Conservation (phyloP, 352 stramenopile species). For the Pythium phragmitis region DNA sequence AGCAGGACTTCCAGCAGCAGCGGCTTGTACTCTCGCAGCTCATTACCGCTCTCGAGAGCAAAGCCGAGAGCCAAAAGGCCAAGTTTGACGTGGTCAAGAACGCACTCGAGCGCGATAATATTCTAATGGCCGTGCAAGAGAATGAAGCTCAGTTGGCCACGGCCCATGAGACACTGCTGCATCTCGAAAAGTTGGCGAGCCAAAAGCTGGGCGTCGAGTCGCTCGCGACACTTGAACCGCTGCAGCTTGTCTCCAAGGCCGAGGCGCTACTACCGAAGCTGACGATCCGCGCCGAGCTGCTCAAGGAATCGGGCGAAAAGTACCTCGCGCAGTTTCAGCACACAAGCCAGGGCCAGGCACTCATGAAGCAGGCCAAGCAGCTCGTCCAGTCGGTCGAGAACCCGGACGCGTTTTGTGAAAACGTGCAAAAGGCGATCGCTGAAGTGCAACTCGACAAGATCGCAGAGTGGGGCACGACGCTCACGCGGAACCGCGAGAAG, state of each 20-base stretch:
- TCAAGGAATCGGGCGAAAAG: constrained; percentile 67
- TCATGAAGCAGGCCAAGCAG: constrained; percentile 69
- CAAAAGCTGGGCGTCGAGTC: constrained; percentile 58
- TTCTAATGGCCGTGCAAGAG: constrained; percentile 53
- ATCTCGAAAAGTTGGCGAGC: constrained; percentile 61
- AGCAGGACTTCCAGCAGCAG: constrained; percentile 32
- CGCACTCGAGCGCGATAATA: constrained; percentile 37
- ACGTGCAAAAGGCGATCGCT: constrained; percentile 66
- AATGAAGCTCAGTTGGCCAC: constrained; percentile 60
- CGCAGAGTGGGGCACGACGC: constrained; percentile 56
- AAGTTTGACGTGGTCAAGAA: constrained; percentile 41
- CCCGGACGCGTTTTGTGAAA: constrained; percentile 65
- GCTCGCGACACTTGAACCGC: constrained; percentile 54
- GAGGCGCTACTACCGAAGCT: constrained; percentile 66
- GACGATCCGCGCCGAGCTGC: constrained; percentile 43
- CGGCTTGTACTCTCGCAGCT: constrained; percentile 62
- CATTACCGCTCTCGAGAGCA: constrained; percentile 56
- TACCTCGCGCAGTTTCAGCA: constrained; percentile 73
- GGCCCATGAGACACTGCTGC: constrained; percentile 50
- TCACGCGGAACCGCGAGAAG: constrained; percentile 63
- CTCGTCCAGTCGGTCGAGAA: constrained; percentile 77
- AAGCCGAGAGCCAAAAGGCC: constrained; percentile 44
- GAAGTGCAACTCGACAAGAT: constrained; percentile 74
- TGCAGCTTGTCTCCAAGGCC: constrained; percentile 52
- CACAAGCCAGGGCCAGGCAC: constrained; percentile 56